Evolutionary conservation across 2,329 filamentous ascomycete genomes (phyloP), one percentile per base, ranked within the genome.

Genomic region (Aspergillus latus): DNA sequence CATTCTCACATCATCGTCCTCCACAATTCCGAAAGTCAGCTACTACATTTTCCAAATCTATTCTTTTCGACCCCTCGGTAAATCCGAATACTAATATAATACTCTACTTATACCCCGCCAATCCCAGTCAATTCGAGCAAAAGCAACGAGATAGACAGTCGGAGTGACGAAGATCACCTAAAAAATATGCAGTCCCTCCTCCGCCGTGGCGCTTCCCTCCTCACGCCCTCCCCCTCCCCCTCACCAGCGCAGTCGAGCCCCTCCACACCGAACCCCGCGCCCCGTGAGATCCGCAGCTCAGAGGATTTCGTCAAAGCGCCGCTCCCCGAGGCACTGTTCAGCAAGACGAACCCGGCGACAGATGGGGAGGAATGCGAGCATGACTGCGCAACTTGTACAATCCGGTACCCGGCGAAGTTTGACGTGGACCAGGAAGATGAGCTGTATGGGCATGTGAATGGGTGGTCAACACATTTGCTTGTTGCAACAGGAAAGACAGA

Each of bases 401-500:
- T 93, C 63, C 83, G 85, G 59, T 94, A 92, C 70, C 93, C 93
- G 37, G 85, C 87, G 68, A 84, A 83, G 62, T 88, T 85, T 69
- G 78, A 78, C 3, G 85, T 96, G 54, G 89, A 97, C 56, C 83
- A 88, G 71, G 77, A 81, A 5, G 91, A 96, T 69, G 79, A 86
- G 65, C 76, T 99, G 48, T 97, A 95, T 70, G 94, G 93, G 0
- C 81, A 89, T 57, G 84, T 97, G 60, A 89, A 91, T 68, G 90
- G 86, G 36, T 97, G 91, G 89, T 87, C 85, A 67, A 94, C 92
- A 16, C 94, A 99, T 75, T 71, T 96, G 59, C 78, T 99, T 32
- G 91, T 97, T 13, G 94, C 91, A 26, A 99, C 94, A n/a, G 90
- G 92, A 59, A 96, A 97, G 83, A 83, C 87, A 28, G 94, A 99